Percentiles rank a stretch among this genome's conserved stretches.
These are phyloP conservation scores for Achaetomium macrosporum DNA, from an alignment of 2,329 filamentous ascomycete genomes.

Conservation along the genomic window DNA sequence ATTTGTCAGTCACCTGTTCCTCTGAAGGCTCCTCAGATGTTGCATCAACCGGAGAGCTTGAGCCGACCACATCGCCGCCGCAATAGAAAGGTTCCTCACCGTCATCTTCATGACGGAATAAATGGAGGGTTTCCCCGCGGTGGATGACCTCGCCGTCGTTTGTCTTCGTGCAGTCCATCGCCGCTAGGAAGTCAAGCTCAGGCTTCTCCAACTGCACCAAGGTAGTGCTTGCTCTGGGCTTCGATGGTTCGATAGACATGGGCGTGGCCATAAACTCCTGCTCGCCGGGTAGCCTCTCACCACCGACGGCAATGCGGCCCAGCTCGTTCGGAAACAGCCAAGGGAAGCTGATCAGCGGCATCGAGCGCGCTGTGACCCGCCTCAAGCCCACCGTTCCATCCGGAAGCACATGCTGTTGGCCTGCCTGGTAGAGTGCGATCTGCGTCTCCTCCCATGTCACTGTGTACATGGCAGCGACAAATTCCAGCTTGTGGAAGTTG, in stretches of 20 bases:
- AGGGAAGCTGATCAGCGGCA: slow-evolving; percentile 88
- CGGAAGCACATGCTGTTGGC: slow-evolving; percentile 16
- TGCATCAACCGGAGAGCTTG: not conserved
- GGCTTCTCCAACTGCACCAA: not conserved
- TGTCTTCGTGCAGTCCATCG: slow-evolving; percentile 25
- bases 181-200: slow-evolving; percentile 12
- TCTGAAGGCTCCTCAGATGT: not conserved
- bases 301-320: slow-evolving; percentile 47
- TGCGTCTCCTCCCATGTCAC: slow-evolving; percentile 69
- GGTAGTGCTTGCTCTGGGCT: not conserved
- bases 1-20: not conserved
- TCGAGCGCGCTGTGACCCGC: slow-evolving; percentile 40
- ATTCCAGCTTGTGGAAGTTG: slow-evolving; percentile 55
- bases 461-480: slow-evolving; percentile 83
- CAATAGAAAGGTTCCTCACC: slow-evolving; percentile 11
- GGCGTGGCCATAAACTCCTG: not conserved
- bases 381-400: slow-evolving; percentile 30
- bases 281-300: slow-evolving; percentile 1
- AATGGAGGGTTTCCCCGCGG: slow-evolving; percentile 29
- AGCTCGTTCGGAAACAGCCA: slow-evolving; percentile 80
- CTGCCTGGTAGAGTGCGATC: slow-evolving; percentile 48
- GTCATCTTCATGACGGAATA: slow-evolving; percentile 26
- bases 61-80: not conserved
- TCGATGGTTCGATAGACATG: not conserved
- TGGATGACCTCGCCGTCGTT: slow-evolving; percentile 29